These are phyloP conservation scores for Microstegium vimineum DNA, from an alignment of 176 grass and related monocot species.

Conservation along the genomic window DNA sequence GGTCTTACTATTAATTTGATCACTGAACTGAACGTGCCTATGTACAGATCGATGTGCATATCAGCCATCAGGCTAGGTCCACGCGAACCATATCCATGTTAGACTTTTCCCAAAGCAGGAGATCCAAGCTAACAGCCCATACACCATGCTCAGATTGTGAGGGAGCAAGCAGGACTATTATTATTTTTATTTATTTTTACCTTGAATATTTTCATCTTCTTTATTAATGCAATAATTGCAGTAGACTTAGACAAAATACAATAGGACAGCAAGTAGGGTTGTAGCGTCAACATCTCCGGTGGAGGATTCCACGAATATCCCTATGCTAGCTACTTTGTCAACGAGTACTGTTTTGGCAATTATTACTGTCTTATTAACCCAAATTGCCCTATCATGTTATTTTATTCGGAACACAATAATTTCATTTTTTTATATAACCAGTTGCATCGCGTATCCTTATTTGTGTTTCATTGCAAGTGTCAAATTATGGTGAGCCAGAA, in stretches of 20 bases:
- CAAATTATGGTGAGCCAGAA: not conserved
- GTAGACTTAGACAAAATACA: not conserved
- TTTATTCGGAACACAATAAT: not conserved
- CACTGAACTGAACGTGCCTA: too few relatives aligned
- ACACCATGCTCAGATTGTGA: not conserved
- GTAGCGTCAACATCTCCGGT: not conserved
- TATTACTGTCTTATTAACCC: not conserved
- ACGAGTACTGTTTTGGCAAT: not conserved
- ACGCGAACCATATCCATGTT: not conserved
- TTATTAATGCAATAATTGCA: conserved; percentile 27
- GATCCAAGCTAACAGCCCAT: not conserved
- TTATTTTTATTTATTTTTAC: too few relatives aligned
- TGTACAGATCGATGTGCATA: not conserved
- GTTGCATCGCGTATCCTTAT: not conserved
- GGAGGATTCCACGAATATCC: not conserved
- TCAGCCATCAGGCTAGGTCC: too few relatives aligned
- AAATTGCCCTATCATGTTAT: not conserved
- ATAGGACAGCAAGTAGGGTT: not conserved
- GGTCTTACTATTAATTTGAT: too few relatives aligned
- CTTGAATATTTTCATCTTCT: not conserved
- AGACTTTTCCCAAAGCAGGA: not conserved
- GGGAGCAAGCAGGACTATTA: not conserved
- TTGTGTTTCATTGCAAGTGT: not conserved
- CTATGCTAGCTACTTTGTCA: not conserved
- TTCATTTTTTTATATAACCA: not conserved